Conservation (phyloP, 2,329 filamentous ascomycete species). For the Plectosphaerella plurivora region DNA sequence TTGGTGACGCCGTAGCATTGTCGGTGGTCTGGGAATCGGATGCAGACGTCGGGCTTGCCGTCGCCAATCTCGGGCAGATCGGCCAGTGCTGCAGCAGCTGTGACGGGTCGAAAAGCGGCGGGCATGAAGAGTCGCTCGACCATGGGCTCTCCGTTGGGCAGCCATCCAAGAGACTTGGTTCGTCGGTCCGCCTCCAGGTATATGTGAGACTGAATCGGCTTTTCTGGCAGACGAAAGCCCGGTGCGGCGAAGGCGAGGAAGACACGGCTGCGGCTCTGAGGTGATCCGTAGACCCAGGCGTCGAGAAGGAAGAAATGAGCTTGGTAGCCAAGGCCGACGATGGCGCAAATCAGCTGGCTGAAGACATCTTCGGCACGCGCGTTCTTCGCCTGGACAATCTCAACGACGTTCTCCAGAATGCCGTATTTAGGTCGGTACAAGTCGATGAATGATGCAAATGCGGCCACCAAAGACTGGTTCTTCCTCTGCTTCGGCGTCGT, state of each 20-base stretch:
- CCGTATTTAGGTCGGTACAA: conserved; percentile 72
- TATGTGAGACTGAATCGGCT: conserved; percentile 59
- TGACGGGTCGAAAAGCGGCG: conserved; percentile 58
- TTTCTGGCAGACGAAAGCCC: conserved; percentile 49
- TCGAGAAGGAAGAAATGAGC: conserved; percentile 63
- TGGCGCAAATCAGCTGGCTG: conserved; percentile 65
- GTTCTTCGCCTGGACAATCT: conserved; percentile 51
- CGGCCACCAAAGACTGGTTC: conserved; percentile 74
- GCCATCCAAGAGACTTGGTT: conserved; percentile 44
- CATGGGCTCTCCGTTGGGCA: conserved; percentile 57
- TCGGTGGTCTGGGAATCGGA: conserved; percentile 65
- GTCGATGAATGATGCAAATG: conserved; percentile 71
- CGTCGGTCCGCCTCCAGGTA: conserved; percentile 36
- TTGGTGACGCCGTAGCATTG: conserved; percentile 34
- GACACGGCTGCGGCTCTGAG: conserved; percentile 62
- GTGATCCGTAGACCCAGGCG: conserved; percentile 63
- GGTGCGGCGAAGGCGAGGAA: conserved; percentile 71
- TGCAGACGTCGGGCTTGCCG: conserved; percentile 55
- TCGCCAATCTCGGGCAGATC: conserved; percentile 63
- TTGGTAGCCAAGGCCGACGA: conserved; percentile 77
- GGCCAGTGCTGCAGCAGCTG: conserved; percentile 44
- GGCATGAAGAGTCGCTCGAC: conserved; percentile 42
- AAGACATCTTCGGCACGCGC: conserved; percentile 59
- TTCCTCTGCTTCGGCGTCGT: conserved; percentile 51
- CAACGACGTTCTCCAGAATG: conserved; percentile 71